A percentile compares a stretch with the other conserved stretches of the same genome.
phyloP scores from a whole-genome alignment of 441 rosid species.

The Croton laevigatus region DNA sequence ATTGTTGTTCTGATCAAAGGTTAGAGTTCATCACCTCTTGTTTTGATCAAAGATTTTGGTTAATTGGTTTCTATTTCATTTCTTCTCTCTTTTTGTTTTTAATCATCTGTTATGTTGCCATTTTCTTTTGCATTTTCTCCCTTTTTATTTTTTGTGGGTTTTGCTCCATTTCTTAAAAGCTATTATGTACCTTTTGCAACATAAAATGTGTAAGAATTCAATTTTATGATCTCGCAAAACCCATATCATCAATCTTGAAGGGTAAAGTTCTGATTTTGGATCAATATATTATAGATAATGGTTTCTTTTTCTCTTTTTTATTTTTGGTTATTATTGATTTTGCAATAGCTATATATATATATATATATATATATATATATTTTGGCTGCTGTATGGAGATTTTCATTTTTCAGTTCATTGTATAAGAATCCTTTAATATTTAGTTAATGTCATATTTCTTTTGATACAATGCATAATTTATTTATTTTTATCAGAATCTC shows the following conservation, averaged over 20 bases:
- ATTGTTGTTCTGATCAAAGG: background rate
- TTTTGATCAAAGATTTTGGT: background rate
- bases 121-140: background rate
- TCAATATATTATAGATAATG: too few species aligned
- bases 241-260: too few species aligned
- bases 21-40: background rate
- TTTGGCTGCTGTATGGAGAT: background rate
- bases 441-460: background rate
- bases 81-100: background rate
- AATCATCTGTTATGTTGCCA: background rate
- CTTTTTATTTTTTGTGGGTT: background rate
- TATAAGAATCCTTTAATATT: background rate
- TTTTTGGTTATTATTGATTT: too few species aligned
- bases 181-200: background rate
- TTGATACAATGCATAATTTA: background rate
- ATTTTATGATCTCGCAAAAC: too few species aligned
- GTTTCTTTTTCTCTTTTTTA: too few species aligned
- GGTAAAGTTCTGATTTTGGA: too few species aligned
- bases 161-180: background rate
- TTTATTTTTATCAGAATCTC: slow-evolving; percentile 11
- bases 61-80: background rate
- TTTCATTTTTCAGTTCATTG: background rate
- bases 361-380: too few species aligned
- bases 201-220: background rate
- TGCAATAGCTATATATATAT: too few species aligned